phyloP scores from a whole-genome alignment of 148 eudicot genomes.

The Rhododendron vialii region DNA sequence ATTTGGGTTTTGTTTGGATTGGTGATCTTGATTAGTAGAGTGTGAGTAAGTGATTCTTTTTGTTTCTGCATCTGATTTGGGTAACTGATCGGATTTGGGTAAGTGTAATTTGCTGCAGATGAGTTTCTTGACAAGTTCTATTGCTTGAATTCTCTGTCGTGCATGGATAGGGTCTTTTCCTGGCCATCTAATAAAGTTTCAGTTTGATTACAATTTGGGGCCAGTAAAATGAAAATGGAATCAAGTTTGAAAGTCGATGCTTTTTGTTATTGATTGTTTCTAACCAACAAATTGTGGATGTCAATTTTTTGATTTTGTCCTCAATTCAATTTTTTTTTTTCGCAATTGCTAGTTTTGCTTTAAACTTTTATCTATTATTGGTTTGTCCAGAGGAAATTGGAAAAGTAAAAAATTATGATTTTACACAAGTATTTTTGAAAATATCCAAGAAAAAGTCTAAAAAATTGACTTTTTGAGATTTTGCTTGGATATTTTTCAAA shows the following conservation, averaged over 20 bases:
- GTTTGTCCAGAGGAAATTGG: too few species aligned
- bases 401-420: too few species aligned
- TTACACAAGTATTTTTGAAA: neutral
- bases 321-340: neutral
- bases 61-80: neutral
- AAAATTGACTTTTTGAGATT: neutral
- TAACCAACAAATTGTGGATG: neutral
- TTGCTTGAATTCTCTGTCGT: neutral
- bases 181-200: neutral
- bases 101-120: neutral
- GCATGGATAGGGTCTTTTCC: neutral
- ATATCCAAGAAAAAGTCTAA: neutral
- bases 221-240: neutral
- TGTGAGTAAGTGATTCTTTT: neutral
- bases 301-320: conserved; percentile 13
- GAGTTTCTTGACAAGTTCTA: neutral
- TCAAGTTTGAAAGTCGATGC: neutral
- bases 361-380: too few species aligned
- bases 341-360: neutral
- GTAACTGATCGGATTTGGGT: neutral
- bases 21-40: neutral
- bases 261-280: neutral
- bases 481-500: too few species aligned
- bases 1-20: conserved; percentile 4
- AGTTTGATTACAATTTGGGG: neutral